These are phyloP conservation scores for Spathaspora passalidarum DNA, from an alignment of 805 yeast genomes.

Conservation along the genomic window DNA sequence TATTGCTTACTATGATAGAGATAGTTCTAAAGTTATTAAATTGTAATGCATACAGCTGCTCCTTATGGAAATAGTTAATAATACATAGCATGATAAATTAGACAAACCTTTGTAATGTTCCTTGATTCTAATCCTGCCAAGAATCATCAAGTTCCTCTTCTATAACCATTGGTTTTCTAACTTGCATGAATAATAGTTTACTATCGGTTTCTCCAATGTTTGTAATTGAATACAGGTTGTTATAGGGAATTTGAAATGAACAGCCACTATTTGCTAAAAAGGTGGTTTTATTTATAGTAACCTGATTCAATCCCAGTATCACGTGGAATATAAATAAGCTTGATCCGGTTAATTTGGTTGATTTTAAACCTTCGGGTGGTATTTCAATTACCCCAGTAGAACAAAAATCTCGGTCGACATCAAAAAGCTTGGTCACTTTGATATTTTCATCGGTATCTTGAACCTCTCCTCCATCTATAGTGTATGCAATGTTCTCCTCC, in stretches of 20 bases:
- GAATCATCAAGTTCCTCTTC: not conserved
- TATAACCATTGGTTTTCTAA: constrained; percentile 8
- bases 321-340: constrained; percentile 76
- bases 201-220: constrained; percentile 60
- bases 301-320: constrained; percentile 66
- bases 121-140: not conserved
- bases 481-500: constrained; percentile 53
- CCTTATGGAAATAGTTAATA: too few relatives aligned
- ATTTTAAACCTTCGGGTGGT: constrained; percentile 60
- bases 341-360: constrained; percentile 57
- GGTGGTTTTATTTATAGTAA: constrained; percentile 53
- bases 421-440: constrained; percentile 61
- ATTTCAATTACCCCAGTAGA: constrained; percentile 74
- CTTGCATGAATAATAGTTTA: constrained; percentile 71
- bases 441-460: constrained; percentile 19
- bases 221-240: constrained; percentile 65
- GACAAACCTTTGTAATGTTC: constrained; percentile 1
- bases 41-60: not conserved
- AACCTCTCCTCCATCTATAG: constrained; percentile 52
- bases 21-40: constrained; percentile 30
- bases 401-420: constrained; percentile 56
- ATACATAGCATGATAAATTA: not conserved
- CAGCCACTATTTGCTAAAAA: constrained; percentile 72
- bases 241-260: constrained; percentile 77
- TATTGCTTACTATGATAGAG: constrained; percentile 75